Conservation (phyloP, 441 rosid genomes). For the Croton setiger region DNA sequence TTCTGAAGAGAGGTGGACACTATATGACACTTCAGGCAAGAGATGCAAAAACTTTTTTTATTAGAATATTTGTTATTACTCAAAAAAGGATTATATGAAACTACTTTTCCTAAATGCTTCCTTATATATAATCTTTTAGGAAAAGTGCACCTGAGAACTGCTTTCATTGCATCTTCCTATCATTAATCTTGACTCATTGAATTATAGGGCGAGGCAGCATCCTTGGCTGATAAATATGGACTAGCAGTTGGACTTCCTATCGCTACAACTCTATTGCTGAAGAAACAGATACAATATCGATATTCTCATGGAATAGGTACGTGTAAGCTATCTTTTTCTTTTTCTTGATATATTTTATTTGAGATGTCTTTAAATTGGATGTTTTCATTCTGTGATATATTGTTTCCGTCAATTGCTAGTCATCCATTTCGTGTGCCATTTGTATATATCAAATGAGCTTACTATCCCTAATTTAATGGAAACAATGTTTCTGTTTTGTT, state of each 20-base stretch:
- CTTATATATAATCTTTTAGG: slow-evolving; percentile 1
- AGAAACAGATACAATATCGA: slow-evolving; percentile 73
- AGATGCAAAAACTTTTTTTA: slow-evolving; percentile 8
- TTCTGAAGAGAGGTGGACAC: slow-evolving; percentile 83
- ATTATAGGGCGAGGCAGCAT: slow-evolving; percentile 86
- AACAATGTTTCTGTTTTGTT: neutral
- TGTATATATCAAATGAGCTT: neutral
- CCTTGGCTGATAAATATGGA: slow-evolving; percentile 78
- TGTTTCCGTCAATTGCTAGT: neutral
- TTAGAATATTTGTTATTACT: slow-evolving; percentile 2
- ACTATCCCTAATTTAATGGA: neutral
- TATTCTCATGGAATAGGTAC: slow-evolving; percentile 88
- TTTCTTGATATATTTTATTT: neutral
- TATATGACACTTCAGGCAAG: slow-evolving; percentile 93
- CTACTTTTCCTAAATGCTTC: slow-evolving; percentile 1
- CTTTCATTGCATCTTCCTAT: neutral
- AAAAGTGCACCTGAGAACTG: neutral
- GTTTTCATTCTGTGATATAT: neutral
- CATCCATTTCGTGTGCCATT: neutral
- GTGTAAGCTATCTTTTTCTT: neutral
- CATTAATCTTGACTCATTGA: slow-evolving; percentile 6
- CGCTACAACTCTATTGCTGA: slow-evolving; percentile 67
- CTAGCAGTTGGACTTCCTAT: slow-evolving; percentile 71
- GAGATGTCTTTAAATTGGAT: too few species aligned
- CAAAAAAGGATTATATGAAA: neutral